These are phyloP conservation scores for Silene latifolia DNA, from an alignment of 148 eudicot genomes.

Conservation along the genomic window DNA sequence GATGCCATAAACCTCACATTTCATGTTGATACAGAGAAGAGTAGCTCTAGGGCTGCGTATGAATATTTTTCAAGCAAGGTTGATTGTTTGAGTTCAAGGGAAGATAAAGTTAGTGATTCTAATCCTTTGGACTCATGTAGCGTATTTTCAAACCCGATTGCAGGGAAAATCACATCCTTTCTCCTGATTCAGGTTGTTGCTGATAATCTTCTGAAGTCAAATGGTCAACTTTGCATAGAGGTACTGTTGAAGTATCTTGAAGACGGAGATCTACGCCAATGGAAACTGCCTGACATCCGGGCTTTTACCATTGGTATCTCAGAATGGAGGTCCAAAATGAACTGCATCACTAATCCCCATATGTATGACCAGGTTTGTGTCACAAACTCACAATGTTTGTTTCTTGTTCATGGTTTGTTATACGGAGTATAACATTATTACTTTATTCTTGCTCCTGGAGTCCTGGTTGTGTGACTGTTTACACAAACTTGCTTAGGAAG, in stretches of 20 bases:
- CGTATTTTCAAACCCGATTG: not conserved
- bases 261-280: slow-evolving; percentile 68
- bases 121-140: not conserved
- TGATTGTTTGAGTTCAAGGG: slow-evolving; percentile 23
- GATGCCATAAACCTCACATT: slow-evolving; percentile 41
- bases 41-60: slow-evolving; percentile 72
- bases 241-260: slow-evolving; percentile 58
- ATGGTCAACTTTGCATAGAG: slow-evolving; percentile 53
- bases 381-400: not conserved
- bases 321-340: slow-evolving; percentile 64
- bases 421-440: too few species aligned
- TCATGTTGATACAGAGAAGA: slow-evolving; percentile 59
- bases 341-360: slow-evolving; percentile 63
- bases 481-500: not conserved
- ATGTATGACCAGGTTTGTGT: slow-evolving; percentile 70
- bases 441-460: not conserved
- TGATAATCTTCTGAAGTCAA: slow-evolving; percentile 35
- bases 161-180: not conserved
- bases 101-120: slow-evolving; percentile 32
- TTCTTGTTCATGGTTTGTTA: not conserved
- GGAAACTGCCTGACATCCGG: slow-evolving; percentile 59
- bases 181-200: slow-evolving; percentile 38
- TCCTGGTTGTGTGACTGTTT: not conserved
- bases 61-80: slow-evolving; percentile 56
- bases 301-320: slow-evolving; percentile 60